phyloP scores from a whole-genome alignment of 257 asterid genomes.

The Nemophila menziesii region DNA sequence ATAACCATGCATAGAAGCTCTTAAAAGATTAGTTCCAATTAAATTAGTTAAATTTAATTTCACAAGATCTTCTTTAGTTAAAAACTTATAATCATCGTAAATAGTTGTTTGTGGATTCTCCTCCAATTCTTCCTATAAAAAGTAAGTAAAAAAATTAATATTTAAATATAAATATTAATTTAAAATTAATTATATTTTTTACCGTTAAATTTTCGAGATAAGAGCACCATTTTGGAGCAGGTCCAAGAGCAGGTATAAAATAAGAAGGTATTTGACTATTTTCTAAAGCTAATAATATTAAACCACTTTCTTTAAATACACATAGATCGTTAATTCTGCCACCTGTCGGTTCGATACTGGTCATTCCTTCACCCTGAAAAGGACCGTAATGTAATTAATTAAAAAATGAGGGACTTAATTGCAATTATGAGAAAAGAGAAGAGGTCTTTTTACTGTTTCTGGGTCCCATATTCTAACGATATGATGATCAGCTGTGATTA shows the following conservation, averaged over 20 bases:
- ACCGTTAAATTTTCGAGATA: conserved; percentile 77
- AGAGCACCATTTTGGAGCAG: conserved; percentile 96
- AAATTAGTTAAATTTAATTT: conserved; percentile 55
- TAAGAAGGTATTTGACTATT: conserved; percentile 84
- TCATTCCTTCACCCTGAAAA: conserved; percentile 87
- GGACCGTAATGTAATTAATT: conserved; percentile 13
- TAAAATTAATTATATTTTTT: conserved; percentile 13
- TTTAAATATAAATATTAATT: conserved; percentile 5
- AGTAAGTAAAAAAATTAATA: conserved; percentile 6
- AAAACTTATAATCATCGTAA: conserved; percentile 83
- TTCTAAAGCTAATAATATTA: conserved; percentile 77
- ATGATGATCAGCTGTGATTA: conserved; percentile 77
- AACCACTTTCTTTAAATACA: conserved; percentile 68
- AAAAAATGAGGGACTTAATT: not conserved
- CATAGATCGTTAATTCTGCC: conserved; percentile 84
- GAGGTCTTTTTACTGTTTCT: conserved; percentile 49
- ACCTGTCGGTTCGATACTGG: conserved; percentile 82
- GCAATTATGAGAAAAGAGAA: conserved; percentile 2
- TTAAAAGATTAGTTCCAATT: conserved; percentile 73
- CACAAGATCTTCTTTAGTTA: conserved; percentile 80
- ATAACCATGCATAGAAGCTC: conserved; percentile 94
- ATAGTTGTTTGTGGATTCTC: conserved; percentile 73
- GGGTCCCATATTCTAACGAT: conserved; percentile 92
- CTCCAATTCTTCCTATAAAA: conserved; percentile 84
- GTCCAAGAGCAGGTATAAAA: conserved; percentile 92